A percentile compares a stretch with the other conserved stretches of the same genome.
phyloP scores from a whole-genome alignment of 1,284 basidiomycete species.

The Veloboletus limbatus region DNA sequence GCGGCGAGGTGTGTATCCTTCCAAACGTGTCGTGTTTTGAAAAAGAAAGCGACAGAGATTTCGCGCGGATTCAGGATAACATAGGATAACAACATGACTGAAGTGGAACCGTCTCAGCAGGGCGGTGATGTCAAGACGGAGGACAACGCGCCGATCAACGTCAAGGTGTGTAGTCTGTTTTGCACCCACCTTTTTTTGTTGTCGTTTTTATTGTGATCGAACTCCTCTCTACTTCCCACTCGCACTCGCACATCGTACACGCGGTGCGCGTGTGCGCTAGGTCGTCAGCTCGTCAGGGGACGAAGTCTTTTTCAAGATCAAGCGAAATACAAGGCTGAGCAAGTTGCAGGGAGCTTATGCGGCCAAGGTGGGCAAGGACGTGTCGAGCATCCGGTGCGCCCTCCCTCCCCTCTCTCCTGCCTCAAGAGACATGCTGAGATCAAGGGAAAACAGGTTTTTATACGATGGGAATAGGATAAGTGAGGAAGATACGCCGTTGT shows the following conservation, averaged over 20 bases:
- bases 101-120: constrained; percentile 33
- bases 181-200: too few species aligned
- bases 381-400: constrained; percentile 79
- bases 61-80: neutral
- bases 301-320: constrained; percentile 98
- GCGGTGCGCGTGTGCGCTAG: constrained; percentile 37
- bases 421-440: neutral
- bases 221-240: neutral
- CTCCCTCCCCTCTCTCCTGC: neutral
- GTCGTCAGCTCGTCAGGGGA: constrained; percentile 78
- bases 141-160: constrained; percentile 72
- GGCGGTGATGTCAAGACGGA: constrained; percentile 60
- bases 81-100: constrained; percentile 15
- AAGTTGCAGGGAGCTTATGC: constrained; percentile 95
- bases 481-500: constrained; percentile 82
- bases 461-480: constrained; percentile 82
- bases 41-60: neutral
- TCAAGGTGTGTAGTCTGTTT: constrained; percentile 56
- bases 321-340: constrained; percentile 88
- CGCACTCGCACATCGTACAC: neutral
- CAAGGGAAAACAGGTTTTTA: constrained; percentile 60
- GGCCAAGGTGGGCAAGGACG: constrained; percentile 89
- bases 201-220: too few species aligned
- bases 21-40: neutral
- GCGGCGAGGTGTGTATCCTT: neutral